phyloP scores from a whole-genome alignment of 805 yeast genomes.

The Candida coleopterorum region DNA sequence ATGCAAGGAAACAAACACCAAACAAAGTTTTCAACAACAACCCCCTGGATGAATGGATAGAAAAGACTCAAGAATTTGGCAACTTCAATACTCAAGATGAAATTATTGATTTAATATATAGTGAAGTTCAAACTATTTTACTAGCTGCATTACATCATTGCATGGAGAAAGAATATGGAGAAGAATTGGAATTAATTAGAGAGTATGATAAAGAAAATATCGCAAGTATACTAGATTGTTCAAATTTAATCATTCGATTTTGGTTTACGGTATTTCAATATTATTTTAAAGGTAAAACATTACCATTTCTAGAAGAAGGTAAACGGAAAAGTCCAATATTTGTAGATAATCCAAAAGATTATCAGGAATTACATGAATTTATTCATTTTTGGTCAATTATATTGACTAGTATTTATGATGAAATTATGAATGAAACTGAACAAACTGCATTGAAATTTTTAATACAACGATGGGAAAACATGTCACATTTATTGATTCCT shows the following conservation, averaged over 20 bases:
- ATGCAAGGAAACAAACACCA: conserved; percentile 1
- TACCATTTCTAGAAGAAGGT: conserved; percentile 17
- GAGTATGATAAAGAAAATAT: conserved; percentile 41
- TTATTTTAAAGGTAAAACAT: conserved; percentile 28
- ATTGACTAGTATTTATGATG: conserved; percentile 38
- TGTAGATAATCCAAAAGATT: conserved; percentile 11
- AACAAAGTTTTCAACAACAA: not conserved
- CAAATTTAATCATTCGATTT: conserved; percentile 38
- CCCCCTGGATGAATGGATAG: conserved; percentile 12
- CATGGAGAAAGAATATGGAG: conserved; percentile 53
- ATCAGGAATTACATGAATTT: conserved; percentile 30
- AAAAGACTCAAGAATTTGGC: conserved; percentile 5
- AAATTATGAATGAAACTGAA: conserved; percentile 22
- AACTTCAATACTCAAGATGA: conserved; percentile 5
- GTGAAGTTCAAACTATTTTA: conserved; percentile 38
- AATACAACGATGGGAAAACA: conserved; percentile 30
- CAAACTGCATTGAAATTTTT: conserved; percentile 24
- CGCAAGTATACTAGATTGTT: conserved; percentile 37
- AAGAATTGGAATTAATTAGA: conserved; percentile 45
- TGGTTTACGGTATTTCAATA: conserved; percentile 57
- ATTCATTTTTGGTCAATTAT: conserved; percentile 49
- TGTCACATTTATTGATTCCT: conserved; percentile 4
- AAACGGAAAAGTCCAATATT: conserved; percentile 15
- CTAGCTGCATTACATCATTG: conserved; percentile 46
- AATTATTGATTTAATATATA: conserved; percentile 23